Conservation (phyloP, 1,284 basidiomycete species). For the Apiotrichum domesticum region DNA sequence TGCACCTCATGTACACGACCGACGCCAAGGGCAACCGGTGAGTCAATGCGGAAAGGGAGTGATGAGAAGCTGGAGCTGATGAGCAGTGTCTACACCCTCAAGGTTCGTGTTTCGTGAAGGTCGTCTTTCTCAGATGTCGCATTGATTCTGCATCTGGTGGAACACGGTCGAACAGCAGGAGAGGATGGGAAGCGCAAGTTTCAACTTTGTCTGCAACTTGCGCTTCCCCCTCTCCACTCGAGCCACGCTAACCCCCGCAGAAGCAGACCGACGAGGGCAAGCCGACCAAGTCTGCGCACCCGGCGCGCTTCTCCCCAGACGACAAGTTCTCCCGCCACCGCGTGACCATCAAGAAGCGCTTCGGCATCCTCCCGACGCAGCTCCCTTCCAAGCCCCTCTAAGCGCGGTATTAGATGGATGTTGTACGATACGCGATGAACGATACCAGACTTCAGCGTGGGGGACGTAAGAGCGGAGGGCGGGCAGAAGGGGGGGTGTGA, state of each 20-base stretch:
- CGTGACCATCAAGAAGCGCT: slow-evolving; percentile 91
- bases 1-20: slow-evolving; percentile 92
- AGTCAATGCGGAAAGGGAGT: slow-evolving; percentile 6
- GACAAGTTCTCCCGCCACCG: slow-evolving; percentile 96
- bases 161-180: not conserved
- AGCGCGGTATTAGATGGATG: slow-evolving; percentile 22
- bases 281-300: slow-evolving; percentile 88
- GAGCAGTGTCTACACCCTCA: slow-evolving; percentile 67
- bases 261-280: slow-evolving; percentile 74
- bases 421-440: slow-evolving; percentile 15
- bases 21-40: slow-evolving; percentile 64
- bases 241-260: slow-evolving; percentile 47
- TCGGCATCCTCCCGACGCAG: slow-evolving; percentile 78
- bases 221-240: too few species aligned
- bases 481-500: too few species aligned
- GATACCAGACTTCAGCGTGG: not conserved
- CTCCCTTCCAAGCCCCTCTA: slow-evolving; percentile 81
- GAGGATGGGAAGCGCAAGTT: not conserved
- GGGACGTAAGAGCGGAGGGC: too few species aligned
- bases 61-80: not conserved
- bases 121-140: not conserved
- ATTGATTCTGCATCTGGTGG: not conserved
- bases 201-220: too few species aligned
- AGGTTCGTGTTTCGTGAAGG: slow-evolving; percentile 51
- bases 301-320: slow-evolving; percentile 92